A percentile compares a stretch with the other conserved stretches of the same genome.
phyloP scores from a whole-genome alignment of 2,329 filamentous ascomycete genomes.

The Fusarium sp. region DNA sequence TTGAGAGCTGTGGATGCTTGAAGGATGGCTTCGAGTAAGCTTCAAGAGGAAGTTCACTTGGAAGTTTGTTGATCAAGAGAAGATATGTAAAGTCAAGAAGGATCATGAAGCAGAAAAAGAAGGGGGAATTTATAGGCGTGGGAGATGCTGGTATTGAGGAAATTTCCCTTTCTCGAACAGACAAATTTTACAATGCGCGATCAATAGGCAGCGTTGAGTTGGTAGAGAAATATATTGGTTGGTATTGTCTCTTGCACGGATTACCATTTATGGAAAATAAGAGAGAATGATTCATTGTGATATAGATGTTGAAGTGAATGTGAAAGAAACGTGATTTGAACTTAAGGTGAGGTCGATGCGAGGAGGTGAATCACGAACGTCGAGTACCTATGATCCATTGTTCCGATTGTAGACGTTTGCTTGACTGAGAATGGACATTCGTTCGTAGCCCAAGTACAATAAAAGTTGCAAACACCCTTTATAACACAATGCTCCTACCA shows the following conservation, averaged over 20 bases:
- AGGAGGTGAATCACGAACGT: neutral
- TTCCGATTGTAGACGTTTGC: neutral
- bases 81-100: neutral
- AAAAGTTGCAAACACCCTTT: neutral
- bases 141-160: neutral
- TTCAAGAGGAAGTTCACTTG: neutral
- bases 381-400: neutral
- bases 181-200: neutral
- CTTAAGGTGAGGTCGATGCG: neutral
- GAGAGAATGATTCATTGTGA: neutral
- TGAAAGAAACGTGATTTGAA: neutral
- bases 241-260: neutral
- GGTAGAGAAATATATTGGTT: neutral
- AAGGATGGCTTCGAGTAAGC: neutral
- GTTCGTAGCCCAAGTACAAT: neutral
- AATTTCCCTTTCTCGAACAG: neutral
- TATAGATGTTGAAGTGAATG: neutral
- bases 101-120: neutral
- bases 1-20: neutral
- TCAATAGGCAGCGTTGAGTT: neutral
- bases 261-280: neutral
- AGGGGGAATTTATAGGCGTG: neutral
- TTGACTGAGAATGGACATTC: neutral
- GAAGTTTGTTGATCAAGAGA: neutral
- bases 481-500: too few species aligned